Conservation (phyloP, 1,139 yeast species). For the Lodderomyces theae region DNA sequence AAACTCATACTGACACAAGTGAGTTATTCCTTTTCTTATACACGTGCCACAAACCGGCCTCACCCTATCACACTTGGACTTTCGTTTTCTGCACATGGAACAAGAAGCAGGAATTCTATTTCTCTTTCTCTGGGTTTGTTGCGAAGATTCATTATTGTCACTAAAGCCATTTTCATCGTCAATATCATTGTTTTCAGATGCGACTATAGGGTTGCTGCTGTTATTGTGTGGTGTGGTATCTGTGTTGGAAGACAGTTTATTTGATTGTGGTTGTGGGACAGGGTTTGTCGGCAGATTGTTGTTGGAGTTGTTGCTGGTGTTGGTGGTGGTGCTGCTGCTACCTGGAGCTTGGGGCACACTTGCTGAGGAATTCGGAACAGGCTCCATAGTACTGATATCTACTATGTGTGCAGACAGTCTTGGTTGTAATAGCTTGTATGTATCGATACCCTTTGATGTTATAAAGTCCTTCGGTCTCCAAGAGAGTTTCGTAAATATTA, state of each 20-base stretch:
- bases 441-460: no score
- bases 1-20: slow-evolving; percentile 60
- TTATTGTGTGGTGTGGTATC: neutral
- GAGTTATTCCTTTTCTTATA: slow-evolving; percentile 69
- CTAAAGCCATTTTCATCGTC: neutral
- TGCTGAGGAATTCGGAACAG: neutral
- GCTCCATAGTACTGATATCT: neutral
- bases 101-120: slow-evolving; percentile 46
- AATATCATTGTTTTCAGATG: neutral
- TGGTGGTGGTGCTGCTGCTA: no score
- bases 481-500: no score
- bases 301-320: neutral
- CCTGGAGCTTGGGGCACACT: neutral
- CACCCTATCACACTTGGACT: slow-evolving; percentile 56
- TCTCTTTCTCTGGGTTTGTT: slow-evolving; percentile 25
- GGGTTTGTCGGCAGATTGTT: slow-evolving; percentile 1
- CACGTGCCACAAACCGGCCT: slow-evolving; percentile 75
- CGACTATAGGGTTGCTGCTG: neutral
- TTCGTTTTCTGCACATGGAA: slow-evolving; percentile 46
- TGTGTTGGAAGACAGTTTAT: neutral
- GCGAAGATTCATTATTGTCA: neutral
- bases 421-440: no score
- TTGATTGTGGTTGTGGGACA: neutral
- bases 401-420: neutral
- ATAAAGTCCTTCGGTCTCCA: no score